Base-by-base conservation (phyloP, 2,329 filamentous ascomycete species). In the Tolypocladium endophyticum region DNA sequence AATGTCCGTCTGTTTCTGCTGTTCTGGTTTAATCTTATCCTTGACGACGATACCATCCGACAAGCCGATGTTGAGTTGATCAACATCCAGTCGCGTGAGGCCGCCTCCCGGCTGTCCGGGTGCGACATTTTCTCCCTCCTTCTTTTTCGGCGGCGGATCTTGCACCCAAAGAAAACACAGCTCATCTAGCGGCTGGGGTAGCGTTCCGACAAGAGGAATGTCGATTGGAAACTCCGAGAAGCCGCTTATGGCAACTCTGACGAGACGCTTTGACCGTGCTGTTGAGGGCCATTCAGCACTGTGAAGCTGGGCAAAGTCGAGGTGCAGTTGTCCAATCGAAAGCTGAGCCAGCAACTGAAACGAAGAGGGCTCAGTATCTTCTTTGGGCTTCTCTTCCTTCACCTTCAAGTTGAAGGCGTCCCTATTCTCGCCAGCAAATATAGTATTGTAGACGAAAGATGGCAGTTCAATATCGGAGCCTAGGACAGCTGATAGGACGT, bases 111-210 rank as follows among this genome's bases (percentile, higher is more conserved):
- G 39, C 20, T 43, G 18, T 8, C 39, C 6, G 18, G 39, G 6
- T 8, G 4, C 39, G 18, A 18, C 8, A 4, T 43, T n/a, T 7
- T 7, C 38, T 4, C 38, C 20, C 8, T 43, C 3, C 20, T 43
- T 11, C 20, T n/a, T 43, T 9, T 43, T 43, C 3, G 39, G 39
- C 39, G 65, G 39, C 4, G 56, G 59, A 43, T 71, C 71, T 55
- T 72, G 67, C 2, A 72, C 64, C 70, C 69, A 74, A 43, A 73
- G 60, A 50, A 68, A 70, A 30, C 67, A 70, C 61, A 73, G 61
- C 58, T 73, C 72, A 39, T 75, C 71, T 38, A 74, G 67, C 0
- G 72, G 72, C 59, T 72, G 72, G 1, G 60, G 60, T 9, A 75
- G 30, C 18, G 64, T 61, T 1, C 72, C 72, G 11, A 74, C 61